These are phyloP conservation scores for Jacaranda mimosifolia DNA, from an alignment of 257 asterid genomes.

Conservation along the genomic window DNA sequence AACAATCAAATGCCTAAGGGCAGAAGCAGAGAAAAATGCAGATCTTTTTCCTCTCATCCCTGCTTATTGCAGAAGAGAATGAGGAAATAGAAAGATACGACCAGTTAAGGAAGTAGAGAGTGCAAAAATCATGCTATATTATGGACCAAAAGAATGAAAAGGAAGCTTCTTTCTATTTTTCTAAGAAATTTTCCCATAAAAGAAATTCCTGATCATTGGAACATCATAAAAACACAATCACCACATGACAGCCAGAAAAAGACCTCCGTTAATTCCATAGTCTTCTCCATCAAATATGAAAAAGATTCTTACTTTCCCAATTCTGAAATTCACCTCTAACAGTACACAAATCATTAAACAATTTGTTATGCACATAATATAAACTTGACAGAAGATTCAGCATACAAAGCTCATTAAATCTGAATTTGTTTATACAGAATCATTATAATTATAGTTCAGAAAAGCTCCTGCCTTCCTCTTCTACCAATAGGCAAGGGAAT, in stretches of 20 bases:
- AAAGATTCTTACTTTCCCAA: background rate
- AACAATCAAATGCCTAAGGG: background rate
- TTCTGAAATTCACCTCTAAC: background rate
- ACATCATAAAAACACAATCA: background rate
- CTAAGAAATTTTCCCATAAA: background rate
- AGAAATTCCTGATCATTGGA: background rate
- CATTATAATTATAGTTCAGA: background rate
- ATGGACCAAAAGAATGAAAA: background rate
- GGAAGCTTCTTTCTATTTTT: background rate
- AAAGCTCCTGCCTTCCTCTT: background rate
- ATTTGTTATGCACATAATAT: background rate
- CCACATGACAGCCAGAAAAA: background rate
- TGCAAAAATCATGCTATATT: background rate
- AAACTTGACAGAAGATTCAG: background rate
- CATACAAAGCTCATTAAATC: background rate
- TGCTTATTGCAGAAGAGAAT: background rate
- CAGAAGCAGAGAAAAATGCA: background rate
- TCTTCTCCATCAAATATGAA: background rate
- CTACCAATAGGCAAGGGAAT: slow-evolving; percentile 10
- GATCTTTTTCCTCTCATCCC: background rate
- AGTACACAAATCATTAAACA: slow-evolving; percentile 1
- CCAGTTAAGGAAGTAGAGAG: background rate
- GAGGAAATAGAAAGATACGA: background rate
- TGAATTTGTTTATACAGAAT: background rate
- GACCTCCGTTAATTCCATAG: background rate